phyloP scores from a whole-genome alignment of 805 yeast genomes.

The Teunomyces atbi region DNA sequence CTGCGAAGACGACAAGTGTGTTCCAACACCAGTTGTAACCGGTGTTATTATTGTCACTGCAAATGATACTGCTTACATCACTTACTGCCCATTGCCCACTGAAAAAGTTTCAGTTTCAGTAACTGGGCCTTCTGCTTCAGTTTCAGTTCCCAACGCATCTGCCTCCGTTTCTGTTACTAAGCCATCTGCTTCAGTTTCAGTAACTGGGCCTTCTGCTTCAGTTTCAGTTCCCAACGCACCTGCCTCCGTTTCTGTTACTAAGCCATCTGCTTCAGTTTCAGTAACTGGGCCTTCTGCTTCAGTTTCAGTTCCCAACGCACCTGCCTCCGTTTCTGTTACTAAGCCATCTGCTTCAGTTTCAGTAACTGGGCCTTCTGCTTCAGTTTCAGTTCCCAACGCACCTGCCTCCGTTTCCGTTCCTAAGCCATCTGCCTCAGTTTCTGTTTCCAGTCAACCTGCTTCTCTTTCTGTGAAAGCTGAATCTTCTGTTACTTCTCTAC shows the following conservation, averaged over 20 bases:
- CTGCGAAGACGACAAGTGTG: no score
- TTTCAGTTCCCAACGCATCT: background rate
- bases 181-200: background rate
- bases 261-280: background rate
- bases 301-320: background rate
- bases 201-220: background rate
- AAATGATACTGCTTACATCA: no score
- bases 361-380: background rate
- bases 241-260: background rate
- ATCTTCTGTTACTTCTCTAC: slow-evolving; percentile 8
- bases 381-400: background rate
- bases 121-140: background rate
- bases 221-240: background rate
- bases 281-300: background rate
- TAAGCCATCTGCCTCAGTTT: background rate
- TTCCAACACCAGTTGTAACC: background rate
- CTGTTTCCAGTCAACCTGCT: slow-evolving; percentile 1
- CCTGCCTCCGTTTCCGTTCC: background rate
- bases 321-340: background rate
- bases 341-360: background rate
- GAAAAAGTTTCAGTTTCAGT: no score
- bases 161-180: background rate
- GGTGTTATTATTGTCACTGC: background rate
- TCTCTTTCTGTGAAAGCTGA: slow-evolving; percentile 14
- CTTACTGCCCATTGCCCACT: no score